Conservation (phyloP, 2,329 filamentous ascomycete genomes). For the Ascomycota sp. region DNA sequence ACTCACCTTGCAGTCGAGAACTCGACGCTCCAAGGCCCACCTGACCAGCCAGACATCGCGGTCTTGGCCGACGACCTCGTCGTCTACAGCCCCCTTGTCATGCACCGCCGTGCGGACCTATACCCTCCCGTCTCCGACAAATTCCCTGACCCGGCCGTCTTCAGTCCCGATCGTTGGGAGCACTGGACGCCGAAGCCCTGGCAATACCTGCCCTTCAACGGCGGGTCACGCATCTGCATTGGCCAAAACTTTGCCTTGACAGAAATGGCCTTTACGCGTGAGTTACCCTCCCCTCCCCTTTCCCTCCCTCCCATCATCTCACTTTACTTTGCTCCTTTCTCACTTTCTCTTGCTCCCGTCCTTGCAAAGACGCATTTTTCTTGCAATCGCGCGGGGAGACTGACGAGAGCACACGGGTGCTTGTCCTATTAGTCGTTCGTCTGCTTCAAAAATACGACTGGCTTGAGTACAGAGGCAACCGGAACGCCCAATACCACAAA, state of each 20-base stretch:
- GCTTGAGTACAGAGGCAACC: slow-evolving; percentile 26
- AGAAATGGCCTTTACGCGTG: slow-evolving; percentile 30
- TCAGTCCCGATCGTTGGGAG: slow-evolving; percentile 48
- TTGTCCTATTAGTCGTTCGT: slow-evolving; percentile 15
- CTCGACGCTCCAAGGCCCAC: slow-evolving; percentile 50
- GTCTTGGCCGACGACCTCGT: slow-evolving; percentile 46
- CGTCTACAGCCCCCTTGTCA: slow-evolving; percentile 44
- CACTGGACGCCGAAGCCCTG: slow-evolving; percentile 43
- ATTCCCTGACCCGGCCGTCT: slow-evolving; percentile 26
- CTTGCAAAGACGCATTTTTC: too few species aligned
- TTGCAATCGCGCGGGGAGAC: too few species aligned
- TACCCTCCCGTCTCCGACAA: slow-evolving; percentile 30
- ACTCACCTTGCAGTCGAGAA: slow-evolving; percentile 33
- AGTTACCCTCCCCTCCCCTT: not conserved
- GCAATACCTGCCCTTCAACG: slow-evolving; percentile 59
- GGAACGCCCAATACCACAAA: slow-evolving; percentile 21
- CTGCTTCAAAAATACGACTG: slow-evolving; percentile 39
- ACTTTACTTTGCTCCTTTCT: not conserved
- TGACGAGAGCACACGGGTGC: too few species aligned
- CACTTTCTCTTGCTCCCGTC: not conserved
- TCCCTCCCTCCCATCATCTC: not conserved
- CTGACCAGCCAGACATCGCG: slow-evolving; percentile 39
- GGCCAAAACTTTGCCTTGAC: slow-evolving; percentile 68
- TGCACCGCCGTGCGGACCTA: slow-evolving; percentile 50
- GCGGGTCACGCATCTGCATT: slow-evolving; percentile 53